Percentiles rank a stretch among this genome's conserved stretches.
Conservation (phyloP, 768 basidiomycete genomes). For the Termitomyces sp. region DNA sequence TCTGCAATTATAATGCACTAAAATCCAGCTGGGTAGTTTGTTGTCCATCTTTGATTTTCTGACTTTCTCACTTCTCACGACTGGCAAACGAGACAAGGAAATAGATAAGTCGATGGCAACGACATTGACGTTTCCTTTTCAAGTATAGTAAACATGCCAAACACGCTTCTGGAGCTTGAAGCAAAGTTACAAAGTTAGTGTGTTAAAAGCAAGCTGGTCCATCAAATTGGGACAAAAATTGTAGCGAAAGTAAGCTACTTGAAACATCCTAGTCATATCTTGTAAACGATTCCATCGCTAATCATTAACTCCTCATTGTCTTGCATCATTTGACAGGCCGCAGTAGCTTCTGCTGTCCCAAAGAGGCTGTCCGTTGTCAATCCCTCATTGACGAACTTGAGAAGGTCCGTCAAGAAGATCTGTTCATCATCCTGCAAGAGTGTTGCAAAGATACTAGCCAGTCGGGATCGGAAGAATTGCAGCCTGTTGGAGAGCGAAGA, state of each 20-base stretch:
- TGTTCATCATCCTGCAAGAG: constrained; percentile 72
- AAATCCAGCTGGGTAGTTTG: not conserved
- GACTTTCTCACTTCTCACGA: too few relatives aligned
- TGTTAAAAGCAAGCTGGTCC: not conserved
- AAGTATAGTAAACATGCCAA: not conserved
- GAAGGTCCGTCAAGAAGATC: constrained; percentile 60
- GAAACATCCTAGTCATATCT: constrained; percentile 41
- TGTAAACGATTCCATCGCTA: constrained; percentile 83
- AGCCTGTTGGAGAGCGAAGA: constrained; percentile 39
- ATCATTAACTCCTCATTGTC: constrained; percentile 83
- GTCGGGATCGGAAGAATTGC: constrained; percentile 71
- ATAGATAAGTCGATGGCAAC: not conserved
- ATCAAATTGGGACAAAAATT: not conserved
- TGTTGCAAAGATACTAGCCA: constrained; percentile 67
- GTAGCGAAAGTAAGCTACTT: not conserved
- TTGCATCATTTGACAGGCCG: constrained; percentile 69
- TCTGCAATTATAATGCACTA: not conserved
- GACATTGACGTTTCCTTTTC: not conserved
- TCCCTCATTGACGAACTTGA: constrained; percentile 75
- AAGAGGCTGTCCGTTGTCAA: constrained; percentile 64
- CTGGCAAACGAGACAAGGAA: too few relatives aligned
- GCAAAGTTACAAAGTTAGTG: not conserved
- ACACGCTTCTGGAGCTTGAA: not conserved
- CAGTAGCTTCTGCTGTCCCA: constrained; percentile 74
- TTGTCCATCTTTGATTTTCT: not conserved